Base-by-base conservation (phyloP, 345 rosid species). In the Aquilaria sinensis region DNA sequence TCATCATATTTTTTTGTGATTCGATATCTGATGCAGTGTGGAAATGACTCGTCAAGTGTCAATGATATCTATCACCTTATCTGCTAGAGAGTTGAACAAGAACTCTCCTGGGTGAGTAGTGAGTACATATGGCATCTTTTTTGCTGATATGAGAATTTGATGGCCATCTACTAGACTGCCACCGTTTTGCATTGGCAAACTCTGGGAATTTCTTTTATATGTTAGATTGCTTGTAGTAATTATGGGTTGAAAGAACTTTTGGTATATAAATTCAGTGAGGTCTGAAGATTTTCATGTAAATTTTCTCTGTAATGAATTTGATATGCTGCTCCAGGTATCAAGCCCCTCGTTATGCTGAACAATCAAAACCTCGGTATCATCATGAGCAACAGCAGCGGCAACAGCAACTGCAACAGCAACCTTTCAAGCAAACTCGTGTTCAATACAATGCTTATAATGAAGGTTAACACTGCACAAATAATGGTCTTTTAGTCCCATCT, bases 31-130 rank as follows among this genome's bases (percentile, higher is more conserved):
- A 53, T 82, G 80, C 88, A 94, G 99, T 64, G 97, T 94, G 78
- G 95, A 94, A 80, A 80, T 82, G 88, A 88, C 92, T 56, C 92
- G 97, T 49, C 89, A 86, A 61, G 97, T 94, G 70, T 94, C 96
- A 50, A 82, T 90, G 97, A 88, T 94, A 65, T 83, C 99, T 58
- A 79, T 94, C 67, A 86, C 96, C 49, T 81, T 94, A 61, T 94
- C 99, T 1, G 58, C 82, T 37, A 70, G 37, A 72, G 96, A 88
- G 74, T 89, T 90, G 31, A 79, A 90, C 72, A 72, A 53, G 41
- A 67, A 73, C 67, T 88, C 93, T 67, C 83, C 91, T 37, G 99
- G 99, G 99, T 90, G 82, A 77, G 88, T 70, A 68, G 99, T 90
- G 82, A 77, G 88, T 70, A 68, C 9, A 16, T 62, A 56, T 48